phyloP scores from a whole-genome alignment of 73 alveolate genomes.

The Blepharisma stoltei region DNA sequence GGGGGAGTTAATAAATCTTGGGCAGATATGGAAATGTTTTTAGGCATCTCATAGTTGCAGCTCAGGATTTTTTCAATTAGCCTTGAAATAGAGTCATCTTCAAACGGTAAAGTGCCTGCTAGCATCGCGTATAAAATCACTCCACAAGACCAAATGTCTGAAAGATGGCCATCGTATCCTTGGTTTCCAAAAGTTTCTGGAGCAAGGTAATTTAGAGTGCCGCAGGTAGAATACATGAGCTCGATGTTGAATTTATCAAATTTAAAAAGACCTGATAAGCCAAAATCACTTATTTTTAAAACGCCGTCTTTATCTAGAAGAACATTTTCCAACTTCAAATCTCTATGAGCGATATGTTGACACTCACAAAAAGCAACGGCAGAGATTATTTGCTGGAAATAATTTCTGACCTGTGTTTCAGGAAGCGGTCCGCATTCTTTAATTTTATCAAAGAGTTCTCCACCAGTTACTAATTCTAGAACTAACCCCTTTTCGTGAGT shows the following conservation, averaged over 20 bases:
- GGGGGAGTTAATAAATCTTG: slow-evolving; percentile 41
- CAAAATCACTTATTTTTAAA: slow-evolving; percentile 83
- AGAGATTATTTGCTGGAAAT: slow-evolving; percentile 65
- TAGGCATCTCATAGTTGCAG: slow-evolving; percentile 37
- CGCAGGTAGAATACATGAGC: slow-evolving; percentile 41
- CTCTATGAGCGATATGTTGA: slow-evolving; percentile 78
- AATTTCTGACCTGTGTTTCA: slow-evolving; percentile 69
- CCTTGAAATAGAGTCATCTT: slow-evolving; percentile 45
- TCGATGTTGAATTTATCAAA: slow-evolving; percentile 34
- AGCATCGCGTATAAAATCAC: slow-evolving; percentile 50
- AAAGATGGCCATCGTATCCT: slow-evolving; percentile 20
- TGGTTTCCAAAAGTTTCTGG: slow-evolving; percentile 18
- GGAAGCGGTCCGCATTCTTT: slow-evolving; percentile 61
- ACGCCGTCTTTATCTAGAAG: slow-evolving; percentile 64
- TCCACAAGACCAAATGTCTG: slow-evolving; percentile 31
- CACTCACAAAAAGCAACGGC: slow-evolving; percentile 73
- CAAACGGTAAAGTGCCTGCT: slow-evolving; percentile 79
- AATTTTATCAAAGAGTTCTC: slow-evolving; percentile 87
- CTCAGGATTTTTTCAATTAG: slow-evolving; percentile 42
- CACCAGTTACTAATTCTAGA: slow-evolving; percentile 85
- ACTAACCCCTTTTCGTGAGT: too few species aligned
- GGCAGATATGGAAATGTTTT: slow-evolving; percentile 34
- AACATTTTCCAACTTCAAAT: slow-evolving; percentile 85
- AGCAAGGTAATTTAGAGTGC: slow-evolving; percentile 19
- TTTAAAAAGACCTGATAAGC: slow-evolving; percentile 47